Conservation (phyloP, 2,329 filamentous ascomycete genomes). For the Delphinella strobiligena region DNA sequence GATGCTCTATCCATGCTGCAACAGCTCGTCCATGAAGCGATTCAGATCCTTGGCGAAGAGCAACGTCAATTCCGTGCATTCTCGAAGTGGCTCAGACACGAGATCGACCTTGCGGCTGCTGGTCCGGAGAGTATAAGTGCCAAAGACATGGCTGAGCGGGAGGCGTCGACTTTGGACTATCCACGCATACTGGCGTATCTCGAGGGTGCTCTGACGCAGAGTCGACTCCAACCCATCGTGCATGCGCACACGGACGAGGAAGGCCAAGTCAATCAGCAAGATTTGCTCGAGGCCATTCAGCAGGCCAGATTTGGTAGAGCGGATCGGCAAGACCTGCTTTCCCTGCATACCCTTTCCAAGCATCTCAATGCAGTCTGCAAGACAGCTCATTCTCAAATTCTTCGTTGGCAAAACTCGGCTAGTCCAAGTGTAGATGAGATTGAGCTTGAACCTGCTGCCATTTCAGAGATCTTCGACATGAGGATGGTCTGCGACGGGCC, state of each 20-base stretch:
- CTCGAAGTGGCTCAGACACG: slow-evolving; percentile 69
- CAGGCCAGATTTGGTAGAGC: background rate
- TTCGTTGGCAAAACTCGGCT: slow-evolving; percentile 3
- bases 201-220: slow-evolving; percentile 53
- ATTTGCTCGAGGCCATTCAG: slow-evolving; percentile 1
- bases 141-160: slow-evolving; percentile 66
- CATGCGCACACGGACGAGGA: background rate
- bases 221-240: slow-evolving; percentile 37
- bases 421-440: background rate
- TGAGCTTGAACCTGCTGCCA: background rate
- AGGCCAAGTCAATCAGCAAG: background rate
- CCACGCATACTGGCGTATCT: slow-evolving; percentile 67
- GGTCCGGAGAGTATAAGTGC: slow-evolving; percentile 43
- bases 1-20: slow-evolving; percentile 66
- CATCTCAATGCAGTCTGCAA: slow-evolving; percentile 2
- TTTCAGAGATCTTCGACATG: background rate
- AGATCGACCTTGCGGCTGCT: slow-evolving; percentile 66
- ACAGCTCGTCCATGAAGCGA: slow-evolving; percentile 60
- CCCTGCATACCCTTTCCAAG: background rate
- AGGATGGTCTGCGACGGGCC: background rate
- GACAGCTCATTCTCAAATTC: slow-evolving; percentile 2
- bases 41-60: slow-evolving; percentile 63
- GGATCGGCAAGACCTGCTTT: background rate
- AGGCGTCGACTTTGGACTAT: slow-evolving; percentile 60
- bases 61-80: slow-evolving; percentile 67